Evolutionary conservation across 306 rosid genomes (phyloP).

Genomic region (Sphenostylis stenocarpa): DNA sequence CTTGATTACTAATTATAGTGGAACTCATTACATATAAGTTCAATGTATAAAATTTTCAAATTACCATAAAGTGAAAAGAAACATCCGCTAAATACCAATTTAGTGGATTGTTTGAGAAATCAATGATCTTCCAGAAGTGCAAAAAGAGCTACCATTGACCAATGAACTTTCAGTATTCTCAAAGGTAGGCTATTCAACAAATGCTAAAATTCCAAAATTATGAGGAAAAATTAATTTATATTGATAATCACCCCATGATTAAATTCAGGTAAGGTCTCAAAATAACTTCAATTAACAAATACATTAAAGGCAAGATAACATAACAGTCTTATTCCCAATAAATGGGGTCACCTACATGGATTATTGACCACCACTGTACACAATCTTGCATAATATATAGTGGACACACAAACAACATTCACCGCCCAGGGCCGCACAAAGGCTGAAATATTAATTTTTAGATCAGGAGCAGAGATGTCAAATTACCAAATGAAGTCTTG

Average conservation of each 20-base stretch:
- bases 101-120: background rate
- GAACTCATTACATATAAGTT: background rate
- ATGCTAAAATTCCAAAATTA: background rate
- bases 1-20: background rate
- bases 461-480: background rate
- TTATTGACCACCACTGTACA: background rate
- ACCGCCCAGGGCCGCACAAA: background rate
- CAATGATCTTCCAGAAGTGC: background rate
- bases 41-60: background rate
- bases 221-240: background rate
- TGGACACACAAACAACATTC: background rate
- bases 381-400: background rate
- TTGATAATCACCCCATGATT: background rate
- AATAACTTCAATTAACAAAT: background rate
- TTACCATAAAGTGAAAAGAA: background rate
- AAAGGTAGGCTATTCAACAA: background rate
- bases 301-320: background rate
- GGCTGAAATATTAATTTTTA: background rate
- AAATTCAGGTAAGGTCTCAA: background rate
- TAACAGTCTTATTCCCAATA: background rate
- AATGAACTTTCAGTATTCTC: background rate
- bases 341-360: background rate
- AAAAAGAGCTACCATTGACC: background rate
- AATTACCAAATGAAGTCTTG: background rate
- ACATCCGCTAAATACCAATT: background rate